phyloP scores from a whole-genome alignment of 2,329 filamentous ascomycete species.

The Alternaria arbusti region DNA sequence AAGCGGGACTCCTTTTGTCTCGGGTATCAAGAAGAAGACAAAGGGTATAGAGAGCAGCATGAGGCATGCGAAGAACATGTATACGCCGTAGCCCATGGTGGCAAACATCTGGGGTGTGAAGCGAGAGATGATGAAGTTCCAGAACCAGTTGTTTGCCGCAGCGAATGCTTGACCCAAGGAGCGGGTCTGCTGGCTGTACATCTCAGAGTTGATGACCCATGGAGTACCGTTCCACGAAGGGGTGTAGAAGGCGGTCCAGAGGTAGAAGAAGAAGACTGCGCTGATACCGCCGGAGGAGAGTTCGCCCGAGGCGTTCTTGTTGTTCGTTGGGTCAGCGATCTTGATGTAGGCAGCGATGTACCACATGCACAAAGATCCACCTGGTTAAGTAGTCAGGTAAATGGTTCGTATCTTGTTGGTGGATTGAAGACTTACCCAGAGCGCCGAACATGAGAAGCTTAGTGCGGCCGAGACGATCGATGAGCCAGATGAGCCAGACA shows the following conservation, averaged over 20 bases:
- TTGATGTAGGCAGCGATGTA: conserved; percentile 68
- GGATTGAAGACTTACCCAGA: conserved; percentile 34
- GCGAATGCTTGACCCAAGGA: conserved; percentile 61
- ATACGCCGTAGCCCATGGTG: conserved; percentile 54
- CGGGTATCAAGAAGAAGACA: conserved; percentile 49
- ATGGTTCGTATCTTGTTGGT: neutral
- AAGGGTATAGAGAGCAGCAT: conserved; percentile 52
- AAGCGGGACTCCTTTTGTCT: conserved; percentile 55
- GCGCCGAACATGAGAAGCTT: conserved; percentile 71
- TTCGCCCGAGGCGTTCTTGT: conserved; percentile 32
- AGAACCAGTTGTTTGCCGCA: conserved; percentile 72
- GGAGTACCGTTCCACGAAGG: conserved; percentile 75
- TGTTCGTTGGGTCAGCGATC: conserved; percentile 52
- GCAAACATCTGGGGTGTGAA: conserved; percentile 72
- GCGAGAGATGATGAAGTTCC: conserved; percentile 71
- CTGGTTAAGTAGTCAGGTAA: neutral
- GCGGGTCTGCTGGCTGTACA: conserved; percentile 74
- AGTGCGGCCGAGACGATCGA: conserved; percentile 68
- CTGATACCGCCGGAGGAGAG: conserved; percentile 61
- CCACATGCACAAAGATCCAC: conserved; percentile 69
- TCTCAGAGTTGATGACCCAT: conserved; percentile 77
- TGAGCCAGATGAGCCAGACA: conserved; percentile 72
- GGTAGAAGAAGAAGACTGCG: conserved; percentile 74
- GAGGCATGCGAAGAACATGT: conserved; percentile 58
- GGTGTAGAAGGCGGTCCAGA: conserved; percentile 76